These are phyloP conservation scores for Xylariales sp. DNA, from an alignment of 2,329 filamentous ascomycete genomes.

Conservation along the genomic window DNA sequence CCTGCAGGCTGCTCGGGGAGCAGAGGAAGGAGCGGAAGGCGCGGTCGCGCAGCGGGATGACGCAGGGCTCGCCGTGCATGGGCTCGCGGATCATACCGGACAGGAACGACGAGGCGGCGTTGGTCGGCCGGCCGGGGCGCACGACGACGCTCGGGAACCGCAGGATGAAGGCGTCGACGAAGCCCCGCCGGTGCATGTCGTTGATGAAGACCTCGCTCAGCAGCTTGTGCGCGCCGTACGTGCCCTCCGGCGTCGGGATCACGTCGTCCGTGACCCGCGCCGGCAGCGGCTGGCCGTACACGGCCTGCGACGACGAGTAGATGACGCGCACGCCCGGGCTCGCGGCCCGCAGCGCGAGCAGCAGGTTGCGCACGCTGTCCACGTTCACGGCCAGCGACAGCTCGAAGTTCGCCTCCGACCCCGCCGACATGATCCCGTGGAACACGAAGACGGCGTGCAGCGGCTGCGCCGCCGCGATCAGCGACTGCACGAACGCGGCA, in stretches of 20 bases:
- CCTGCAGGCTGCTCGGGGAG: conserved; percentile 63
- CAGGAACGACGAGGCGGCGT: conserved; percentile 72
- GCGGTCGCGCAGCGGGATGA: conserved; percentile 64
- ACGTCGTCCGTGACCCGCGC: conserved; percentile 62
- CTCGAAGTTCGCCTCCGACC: conserved; percentile 70
- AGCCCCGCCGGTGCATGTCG: conserved; percentile 69
- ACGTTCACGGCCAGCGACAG: conserved; percentile 71
- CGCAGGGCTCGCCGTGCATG: conserved; percentile 63
- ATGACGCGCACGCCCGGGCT: conserved; percentile 68
- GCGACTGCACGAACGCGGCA: conserved; percentile 49
- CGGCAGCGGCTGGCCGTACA: conserved; percentile 70
- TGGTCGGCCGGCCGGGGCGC: conserved; percentile 68
- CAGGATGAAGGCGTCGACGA: conserved; percentile 67
- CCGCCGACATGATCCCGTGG: conserved; percentile 75
- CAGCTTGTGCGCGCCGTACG: conserved; percentile 72
- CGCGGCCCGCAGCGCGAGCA: conserved; percentile 60
- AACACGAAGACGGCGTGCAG: conserved; percentile 69
- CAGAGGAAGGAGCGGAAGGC: conserved; percentile 65
- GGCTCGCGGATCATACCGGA: conserved; percentile 74
- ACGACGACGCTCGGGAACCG: conserved; percentile 72
- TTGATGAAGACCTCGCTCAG: conserved; percentile 72
- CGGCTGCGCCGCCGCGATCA: conserved; percentile 59
- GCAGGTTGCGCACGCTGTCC: conserved; percentile 65
- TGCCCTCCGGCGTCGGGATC: conserved; percentile 69
- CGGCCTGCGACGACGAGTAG: conserved; percentile 71